Base-by-base conservation (phyloP, 2,329 filamentous ascomycete genomes). In the Xylariaceae sp. region DNA sequence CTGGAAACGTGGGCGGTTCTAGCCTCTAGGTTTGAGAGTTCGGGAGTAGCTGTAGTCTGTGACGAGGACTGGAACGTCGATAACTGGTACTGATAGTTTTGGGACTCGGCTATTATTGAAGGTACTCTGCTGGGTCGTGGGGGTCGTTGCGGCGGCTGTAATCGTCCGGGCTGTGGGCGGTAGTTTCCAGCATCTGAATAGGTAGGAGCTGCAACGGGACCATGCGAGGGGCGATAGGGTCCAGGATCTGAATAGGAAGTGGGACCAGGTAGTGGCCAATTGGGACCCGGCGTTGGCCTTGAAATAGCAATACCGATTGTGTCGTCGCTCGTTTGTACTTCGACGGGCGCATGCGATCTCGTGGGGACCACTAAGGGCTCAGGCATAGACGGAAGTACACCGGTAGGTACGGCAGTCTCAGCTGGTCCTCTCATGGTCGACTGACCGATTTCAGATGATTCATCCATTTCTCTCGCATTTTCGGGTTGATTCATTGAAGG, bases 101-200 rank as follows among this genome's bases (percentile, higher is more conserved):
- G 78, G 45, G 83, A 81, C 58, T 76, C 76, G 65, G 86, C 82
- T 23, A 85, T 72, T 39, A 85, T 80, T 0, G 83, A 85, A 8
- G 83, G 82, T 1, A 86, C 82, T 61, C 77, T 72, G 65, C 83
- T 86, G 6, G 84, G 84, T 44, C 85, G 78, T 9, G 82, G 82
- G 8, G 84, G 85, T 63, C 84, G 77, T 67, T 80, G 81, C 17
- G 84, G 84, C 23, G 82, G 77, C 45, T 78, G 74, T 41, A 78
- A 77, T 61, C 76, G 75, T 51, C 78, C 78, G n/a, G 77, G 73
- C 13, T 81, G 79, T 56, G 81, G 78, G 66, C 77, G 76, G 63
- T 83, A 84, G 17, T 77, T 74, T 55, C 77, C 74, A 15, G 69
- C 65, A 17, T 69, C 70, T 48, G 49, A 55, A 45, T 65, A 61